Evolutionary conservation across 257 asterid species (phyloP).

Genomic region (Capsicum chinense): DNA sequence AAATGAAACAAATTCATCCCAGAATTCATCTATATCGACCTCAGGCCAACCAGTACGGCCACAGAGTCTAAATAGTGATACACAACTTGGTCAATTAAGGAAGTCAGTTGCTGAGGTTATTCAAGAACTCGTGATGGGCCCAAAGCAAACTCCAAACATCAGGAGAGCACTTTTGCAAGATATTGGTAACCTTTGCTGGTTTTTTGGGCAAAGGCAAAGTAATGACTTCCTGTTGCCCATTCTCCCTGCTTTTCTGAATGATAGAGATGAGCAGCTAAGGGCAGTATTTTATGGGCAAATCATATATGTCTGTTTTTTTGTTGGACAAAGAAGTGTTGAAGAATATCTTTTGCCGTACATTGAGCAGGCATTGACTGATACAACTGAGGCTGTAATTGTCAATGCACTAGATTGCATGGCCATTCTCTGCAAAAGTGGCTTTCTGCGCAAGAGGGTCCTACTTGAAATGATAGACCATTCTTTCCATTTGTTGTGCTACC

Average conservation of each 20-base stretch:
- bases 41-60: constrained; percentile 48
- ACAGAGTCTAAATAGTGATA: constrained; percentile 64
- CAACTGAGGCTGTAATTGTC: constrained; percentile 83
- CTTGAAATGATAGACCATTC: constrained; percentile 96
- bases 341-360: constrained; percentile 96
- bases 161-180: constrained; percentile 99
- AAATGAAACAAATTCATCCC: constrained; percentile 67
- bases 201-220: constrained; percentile 99
- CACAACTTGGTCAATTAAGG: constrained; percentile 86
- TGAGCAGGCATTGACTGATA: constrained; percentile 93
- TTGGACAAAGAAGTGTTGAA: constrained; percentile 98
- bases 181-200: constrained; percentile 96
- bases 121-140: constrained; percentile 99
- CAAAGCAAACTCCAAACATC: constrained; percentile 96
- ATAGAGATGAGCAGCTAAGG: constrained; percentile 96
- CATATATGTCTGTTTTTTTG: constrained; percentile 84
- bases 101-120: constrained; percentile 95
- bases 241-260: constrained; percentile 98
- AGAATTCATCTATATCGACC: constrained; percentile 56
- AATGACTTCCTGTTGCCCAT: constrained; percentile 92
- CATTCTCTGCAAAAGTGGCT: constrained; percentile 84
- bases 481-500: constrained; percentile 85
- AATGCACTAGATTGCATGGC: constrained; percentile 94
- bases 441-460: constrained; percentile 80
- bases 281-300: constrained; percentile 93